Conservation (phyloP, 371 early-diverging fungal species). For the Mortierella sp. region DNA sequence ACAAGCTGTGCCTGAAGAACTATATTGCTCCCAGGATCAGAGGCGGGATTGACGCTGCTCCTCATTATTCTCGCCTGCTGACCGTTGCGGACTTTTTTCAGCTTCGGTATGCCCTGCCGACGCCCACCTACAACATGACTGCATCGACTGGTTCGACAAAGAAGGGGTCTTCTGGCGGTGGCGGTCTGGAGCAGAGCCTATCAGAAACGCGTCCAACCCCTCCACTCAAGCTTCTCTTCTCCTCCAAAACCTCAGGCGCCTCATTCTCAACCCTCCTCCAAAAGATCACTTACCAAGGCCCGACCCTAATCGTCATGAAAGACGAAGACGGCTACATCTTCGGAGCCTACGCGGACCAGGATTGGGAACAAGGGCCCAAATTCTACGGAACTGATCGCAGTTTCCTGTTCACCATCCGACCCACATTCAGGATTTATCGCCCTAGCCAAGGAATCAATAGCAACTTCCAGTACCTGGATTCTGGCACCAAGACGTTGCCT, state of each 20-base stretch:
- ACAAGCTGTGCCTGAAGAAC: conserved; percentile 45
- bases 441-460: conserved; percentile 71
- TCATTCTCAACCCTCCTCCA: conserved; percentile 64
- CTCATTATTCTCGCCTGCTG: conserved; percentile 42
- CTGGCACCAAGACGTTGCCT: conserved; percentile 85
- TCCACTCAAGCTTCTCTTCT: conserved; percentile 65
- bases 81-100: conserved; percentile 46
- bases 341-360: conserved; percentile 82
- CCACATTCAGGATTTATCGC: conserved; percentile 61
- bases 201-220: conserved; percentile 22
- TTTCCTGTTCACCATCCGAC: conserved; percentile 73
- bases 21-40: conserved; percentile 48
- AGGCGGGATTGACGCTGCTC: conserved; percentile 35
- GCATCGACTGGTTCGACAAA: conserved; percentile 24
- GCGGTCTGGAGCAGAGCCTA: conserved; percentile 12
- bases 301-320: conserved; percentile 63
- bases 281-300: conserved; percentile 64
- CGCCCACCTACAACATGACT: conserved; percentile 24
- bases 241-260: conserved; percentile 76
- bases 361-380: conserved; percentile 70
- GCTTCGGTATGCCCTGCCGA: conserved; percentile 46
- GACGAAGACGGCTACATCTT: conserved; percentile 69
- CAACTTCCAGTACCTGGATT: conserved; percentile 88
- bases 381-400: conserved; percentile 80
- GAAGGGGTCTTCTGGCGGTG: conserved; percentile 15